Percentiles rank a stretch among this genome's conserved stretches.
phyloP scores from a whole-genome alignment of 1,284 basidiomycete genomes.

The Caloboletus inedulis region DNA sequence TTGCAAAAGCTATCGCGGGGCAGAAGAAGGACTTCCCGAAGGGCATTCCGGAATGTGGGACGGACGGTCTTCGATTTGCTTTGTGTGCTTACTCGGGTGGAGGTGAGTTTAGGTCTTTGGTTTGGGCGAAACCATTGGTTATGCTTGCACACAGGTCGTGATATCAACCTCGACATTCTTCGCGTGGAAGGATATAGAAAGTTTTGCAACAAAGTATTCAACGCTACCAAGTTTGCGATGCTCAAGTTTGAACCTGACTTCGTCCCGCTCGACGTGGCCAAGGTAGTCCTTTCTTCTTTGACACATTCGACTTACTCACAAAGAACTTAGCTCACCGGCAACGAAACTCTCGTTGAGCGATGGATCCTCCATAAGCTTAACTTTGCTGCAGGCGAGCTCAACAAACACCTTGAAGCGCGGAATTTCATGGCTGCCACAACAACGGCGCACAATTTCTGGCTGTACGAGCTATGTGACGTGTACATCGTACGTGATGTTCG shows the following conservation, averaged over 20 bases:
- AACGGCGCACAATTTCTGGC: constrained; percentile 91
- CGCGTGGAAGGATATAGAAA: constrained; percentile 99
- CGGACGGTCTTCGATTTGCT: constrained; percentile 94
- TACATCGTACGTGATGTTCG: constrained; percentile 72
- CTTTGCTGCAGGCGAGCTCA: constrained; percentile 73
- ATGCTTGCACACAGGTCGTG: constrained; percentile 58
- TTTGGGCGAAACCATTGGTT: not conserved
- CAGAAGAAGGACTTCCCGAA: constrained; percentile 99
- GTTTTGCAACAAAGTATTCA: constrained; percentile 99
- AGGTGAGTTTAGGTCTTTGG: constrained; percentile 45
- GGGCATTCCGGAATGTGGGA: constrained; percentile 98
- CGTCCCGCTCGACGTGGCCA: constrained; percentile 65
- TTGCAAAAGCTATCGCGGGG: constrained; percentile 85
- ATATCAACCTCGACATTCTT: constrained; percentile 94
- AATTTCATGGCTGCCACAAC: constrained; percentile 94
- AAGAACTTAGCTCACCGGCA: constrained; percentile 69
- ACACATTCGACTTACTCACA: constrained; percentile 5
- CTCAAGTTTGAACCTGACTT: constrained; percentile 86
- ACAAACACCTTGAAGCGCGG: constrained; percentile 72
- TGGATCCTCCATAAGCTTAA: constrained; percentile 98
- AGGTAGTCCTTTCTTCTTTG: constrained; percentile 44
- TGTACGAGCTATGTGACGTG: constrained; percentile 98
- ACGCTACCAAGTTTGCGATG: constrained; percentile 98
- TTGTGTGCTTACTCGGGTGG: constrained; percentile 92
- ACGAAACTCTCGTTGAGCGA: constrained; percentile 88